Evolutionary conservation across 805 yeast species (phyloP).

Genomic region (Nadsonia fulvescens): DNA sequence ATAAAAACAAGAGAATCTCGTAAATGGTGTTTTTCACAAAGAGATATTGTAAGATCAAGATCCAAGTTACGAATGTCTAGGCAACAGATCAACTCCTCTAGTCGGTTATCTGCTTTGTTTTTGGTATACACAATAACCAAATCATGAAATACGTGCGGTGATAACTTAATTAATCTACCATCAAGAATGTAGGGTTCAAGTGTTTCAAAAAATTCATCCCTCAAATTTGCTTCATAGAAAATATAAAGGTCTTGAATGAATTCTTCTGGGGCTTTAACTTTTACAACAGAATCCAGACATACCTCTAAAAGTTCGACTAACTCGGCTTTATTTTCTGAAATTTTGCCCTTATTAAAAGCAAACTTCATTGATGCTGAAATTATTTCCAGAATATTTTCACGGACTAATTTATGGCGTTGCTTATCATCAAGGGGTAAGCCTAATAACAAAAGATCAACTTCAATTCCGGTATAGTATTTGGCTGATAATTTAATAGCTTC

Average conservation of each 20-base stretch:
- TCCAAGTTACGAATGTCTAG: constrained; percentile 55
- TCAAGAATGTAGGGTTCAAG: constrained; percentile 34
- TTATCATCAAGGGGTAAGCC: constrained; percentile 35
- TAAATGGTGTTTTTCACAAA: constrained; percentile 39
- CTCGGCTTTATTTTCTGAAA: too few relatives aligned
- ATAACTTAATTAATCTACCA: constrained; percentile 28
- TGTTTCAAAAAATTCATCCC: constrained; percentile 28
- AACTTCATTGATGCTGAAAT: too few relatives aligned
- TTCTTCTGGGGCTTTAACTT: too few relatives aligned
- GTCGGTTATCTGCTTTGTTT: constrained; percentile 24
- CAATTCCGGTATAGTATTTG: constrained; percentile 31
- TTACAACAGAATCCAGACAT: too few relatives aligned
- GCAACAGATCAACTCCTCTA: constrained; percentile 54
- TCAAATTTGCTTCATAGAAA: constrained; percentile 20
- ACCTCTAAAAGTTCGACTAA: too few relatives aligned
- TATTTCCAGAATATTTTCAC: constrained; percentile 36
- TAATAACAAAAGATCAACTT: constrained; percentile 29
- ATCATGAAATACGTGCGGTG: constrained; percentile 46
- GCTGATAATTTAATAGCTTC: constrained; percentile 40
- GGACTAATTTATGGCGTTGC: constrained; percentile 30
- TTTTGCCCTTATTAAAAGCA: too few relatives aligned
- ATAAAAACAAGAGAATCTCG: constrained; percentile 50
- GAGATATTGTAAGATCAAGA: constrained; percentile 51
- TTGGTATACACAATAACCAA: constrained; percentile 34
- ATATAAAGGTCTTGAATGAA: too few relatives aligned